These are phyloP conservation scores for Pyronema domesticum DNA, from an alignment of 495 filamentous ascomycete genomes.

Conservation along the genomic window DNA sequence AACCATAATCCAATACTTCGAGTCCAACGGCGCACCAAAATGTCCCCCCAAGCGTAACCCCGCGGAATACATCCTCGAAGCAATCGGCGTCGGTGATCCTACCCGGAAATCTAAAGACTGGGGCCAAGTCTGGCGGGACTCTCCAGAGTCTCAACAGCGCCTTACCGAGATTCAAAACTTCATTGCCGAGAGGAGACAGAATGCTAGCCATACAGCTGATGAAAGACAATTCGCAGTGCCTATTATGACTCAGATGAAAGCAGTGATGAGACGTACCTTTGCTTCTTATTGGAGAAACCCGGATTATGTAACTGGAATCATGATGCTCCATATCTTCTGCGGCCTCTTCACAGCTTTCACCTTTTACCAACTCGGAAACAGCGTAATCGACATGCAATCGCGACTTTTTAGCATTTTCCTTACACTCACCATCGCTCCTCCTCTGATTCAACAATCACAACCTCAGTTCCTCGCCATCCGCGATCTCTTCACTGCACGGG, in stretches of 20 bases:
- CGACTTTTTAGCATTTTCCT: constrained; percentile 28
- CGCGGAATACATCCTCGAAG: constrained; percentile 53
- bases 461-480: constrained; percentile 50
- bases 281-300: constrained; percentile 28
- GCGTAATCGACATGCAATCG: constrained; percentile 25
- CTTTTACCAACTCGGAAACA: constrained; percentile 27
- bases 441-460: constrained; percentile 40
- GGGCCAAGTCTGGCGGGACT: constrained; percentile 40
- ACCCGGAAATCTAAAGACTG: constrained; percentile 45
- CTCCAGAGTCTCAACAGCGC: constrained; percentile 26
- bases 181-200: constrained; percentile 18
- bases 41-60: constrained; percentile 43
- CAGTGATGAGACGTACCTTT: constrained; percentile 27
- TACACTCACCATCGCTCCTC: constrained; percentile 28
- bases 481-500: constrained; percentile 50
- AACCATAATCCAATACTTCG: constrained; percentile 45
- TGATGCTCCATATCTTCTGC: constrained; percentile 27
- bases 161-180: constrained; percentile 34
- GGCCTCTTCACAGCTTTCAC: constrained; percentile 41
- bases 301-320: constrained; percentile 31
- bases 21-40: constrained; percentile 40
- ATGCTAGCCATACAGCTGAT: constrained; percentile 20
- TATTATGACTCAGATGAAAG: constrained; percentile 23
- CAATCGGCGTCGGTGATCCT: constrained; percentile 46
- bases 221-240: constrained; percentile 36